phyloP scores from a whole-genome alignment of 2,329 filamentous ascomycete species.

The Didymellaceae sp. region DNA sequence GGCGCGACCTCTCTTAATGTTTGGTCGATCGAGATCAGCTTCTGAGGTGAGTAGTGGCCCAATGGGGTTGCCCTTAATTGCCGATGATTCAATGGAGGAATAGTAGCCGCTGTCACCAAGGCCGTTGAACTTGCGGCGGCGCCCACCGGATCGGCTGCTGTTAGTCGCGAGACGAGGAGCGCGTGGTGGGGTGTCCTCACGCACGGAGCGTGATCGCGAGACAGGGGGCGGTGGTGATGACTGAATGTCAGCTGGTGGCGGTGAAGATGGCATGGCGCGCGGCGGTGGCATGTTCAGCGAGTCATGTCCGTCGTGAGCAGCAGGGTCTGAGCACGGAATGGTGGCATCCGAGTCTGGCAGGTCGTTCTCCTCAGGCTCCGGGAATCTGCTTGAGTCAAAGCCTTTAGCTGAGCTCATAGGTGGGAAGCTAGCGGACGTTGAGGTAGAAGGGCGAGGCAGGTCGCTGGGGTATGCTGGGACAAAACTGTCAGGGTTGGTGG shows the following conservation, averaged over 20 bases:
- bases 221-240: conserved; percentile 95
- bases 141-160: conserved; percentile 71
- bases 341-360: conserved; percentile 58
- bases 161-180: conserved; percentile 66
- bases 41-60: conserved; percentile 76
- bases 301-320: conserved; percentile 55
- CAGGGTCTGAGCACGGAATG: conserved; percentile 59
- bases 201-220: conserved; percentile 60
- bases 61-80: conserved; percentile 72
- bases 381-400: conserved; percentile 59
- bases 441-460: conserved; percentile 47
- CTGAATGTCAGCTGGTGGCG: conserved; percentile 73
- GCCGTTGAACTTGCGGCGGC: conserved; percentile 77
- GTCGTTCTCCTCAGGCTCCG: conserved; percentile 56
- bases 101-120: conserved; percentile 97
- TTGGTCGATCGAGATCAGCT: conserved; percentile 72
- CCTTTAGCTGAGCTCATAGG: conserved; percentile 50
- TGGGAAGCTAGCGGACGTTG: conserved; percentile 46
- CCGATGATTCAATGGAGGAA: conserved; percentile 93
- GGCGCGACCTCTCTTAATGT: conserved; percentile 85
- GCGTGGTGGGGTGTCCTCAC: conserved; percentile 78
- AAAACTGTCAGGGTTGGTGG: conserved; percentile 53
- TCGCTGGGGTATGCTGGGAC: conserved; percentile 41
- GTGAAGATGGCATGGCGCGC: conserved; percentile 68
- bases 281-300: conserved; percentile 53